Conservation (phyloP, 2,329 filamentous ascomycete species). For the Fusarium napiforme region DNA sequence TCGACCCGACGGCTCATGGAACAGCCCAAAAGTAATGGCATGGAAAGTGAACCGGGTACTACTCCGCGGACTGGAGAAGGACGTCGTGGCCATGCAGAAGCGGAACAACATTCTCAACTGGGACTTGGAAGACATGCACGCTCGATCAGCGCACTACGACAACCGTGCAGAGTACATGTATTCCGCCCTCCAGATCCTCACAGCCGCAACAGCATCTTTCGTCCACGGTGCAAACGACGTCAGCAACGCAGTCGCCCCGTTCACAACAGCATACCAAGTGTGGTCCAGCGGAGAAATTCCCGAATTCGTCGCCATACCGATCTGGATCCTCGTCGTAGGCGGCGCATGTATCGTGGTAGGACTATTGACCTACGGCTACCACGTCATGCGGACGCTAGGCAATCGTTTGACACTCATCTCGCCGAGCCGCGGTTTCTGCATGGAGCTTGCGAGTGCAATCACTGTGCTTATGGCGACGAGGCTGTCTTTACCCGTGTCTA, state of each 20-base stretch:
- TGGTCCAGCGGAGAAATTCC: conserved; percentile 62
- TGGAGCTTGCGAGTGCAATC: conserved; percentile 70
- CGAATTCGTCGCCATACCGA: conserved; percentile 60
- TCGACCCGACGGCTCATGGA: conserved; percentile 54
- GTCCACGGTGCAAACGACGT: conserved; percentile 77
- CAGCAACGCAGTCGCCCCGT: conserved; percentile 70
- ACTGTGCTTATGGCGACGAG: conserved; percentile 70
- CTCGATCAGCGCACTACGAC: conserved; percentile 67
- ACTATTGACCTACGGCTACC: conserved; percentile 70
- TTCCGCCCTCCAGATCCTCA: conserved; percentile 69
- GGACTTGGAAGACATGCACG: conserved; percentile 62
- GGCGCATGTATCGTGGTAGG: conserved; percentile 64
- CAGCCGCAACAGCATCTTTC: conserved; percentile 71
- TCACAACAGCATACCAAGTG: conserved; percentile 70
- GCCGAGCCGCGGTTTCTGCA: conserved; percentile 67
- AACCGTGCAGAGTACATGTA: conserved; percentile 72
- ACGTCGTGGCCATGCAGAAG: conserved; percentile 59
- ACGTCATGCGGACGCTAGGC: conserved; percentile 72
- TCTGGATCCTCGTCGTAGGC: conserved; percentile 69
- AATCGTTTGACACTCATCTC: conserved; percentile 71
- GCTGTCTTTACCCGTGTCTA: conserved; percentile 68
- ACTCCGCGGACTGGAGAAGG: conserved; percentile 60
- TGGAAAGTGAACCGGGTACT: conserved; percentile 55
- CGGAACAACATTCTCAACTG: conserved; percentile 61
- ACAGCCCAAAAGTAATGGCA: conserved; percentile 52